These are phyloP conservation scores for Scheffersomyces coipomensis DNA, from an alignment of 805 yeast genomes.

Conservation along the genomic window DNA sequence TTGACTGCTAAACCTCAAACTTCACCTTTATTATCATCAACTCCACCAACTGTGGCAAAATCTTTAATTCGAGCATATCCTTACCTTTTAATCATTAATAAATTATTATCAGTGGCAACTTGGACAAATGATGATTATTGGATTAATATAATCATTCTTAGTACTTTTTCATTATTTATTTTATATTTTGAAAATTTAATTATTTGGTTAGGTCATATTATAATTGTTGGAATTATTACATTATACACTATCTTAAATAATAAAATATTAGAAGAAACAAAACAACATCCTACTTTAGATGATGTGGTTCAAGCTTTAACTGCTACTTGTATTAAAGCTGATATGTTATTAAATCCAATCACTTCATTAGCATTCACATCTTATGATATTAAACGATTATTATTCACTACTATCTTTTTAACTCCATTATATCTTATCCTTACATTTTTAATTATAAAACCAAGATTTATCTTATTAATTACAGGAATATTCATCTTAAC, in stretches of 20 bases:
- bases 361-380: conserved; percentile 70
- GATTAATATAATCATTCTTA: conserved; percentile 63
- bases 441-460: conserved; percentile 66
- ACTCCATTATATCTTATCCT: conserved; percentile 81
- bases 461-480: conserved; percentile 61
- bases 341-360: conserved; percentile 77
- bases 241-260: conserved; percentile 59
- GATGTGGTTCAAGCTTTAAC: conserved; percentile 78
- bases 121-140: conserved; percentile 90
- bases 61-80: conserved; percentile 85
- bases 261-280: conserved; percentile 57
- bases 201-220: conserved; percentile 78
- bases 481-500: conserved; percentile 65
- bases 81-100: conserved; percentile 70
- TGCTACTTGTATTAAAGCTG: conserved; percentile 71
- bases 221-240: conserved; percentile 60
- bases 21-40: conserved; percentile 80
- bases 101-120: conserved; percentile 67
- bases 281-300: conserved; percentile 76
- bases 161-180: conserved; percentile 54
- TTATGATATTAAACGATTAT: conserved; percentile 73
- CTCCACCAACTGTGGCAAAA: conserved; percentile 89
- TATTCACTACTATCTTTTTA: conserved; percentile 80
- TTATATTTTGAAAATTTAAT: conserved; percentile 78
- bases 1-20: conserved; percentile 42